A percentile compares a stretch with the other conserved stretches of the same genome.
These are phyloP conservation scores for Ophiostoma sp. DNA, from an alignment of 2,329 filamentous ascomycete genomes.

Conservation along the genomic window DNA sequence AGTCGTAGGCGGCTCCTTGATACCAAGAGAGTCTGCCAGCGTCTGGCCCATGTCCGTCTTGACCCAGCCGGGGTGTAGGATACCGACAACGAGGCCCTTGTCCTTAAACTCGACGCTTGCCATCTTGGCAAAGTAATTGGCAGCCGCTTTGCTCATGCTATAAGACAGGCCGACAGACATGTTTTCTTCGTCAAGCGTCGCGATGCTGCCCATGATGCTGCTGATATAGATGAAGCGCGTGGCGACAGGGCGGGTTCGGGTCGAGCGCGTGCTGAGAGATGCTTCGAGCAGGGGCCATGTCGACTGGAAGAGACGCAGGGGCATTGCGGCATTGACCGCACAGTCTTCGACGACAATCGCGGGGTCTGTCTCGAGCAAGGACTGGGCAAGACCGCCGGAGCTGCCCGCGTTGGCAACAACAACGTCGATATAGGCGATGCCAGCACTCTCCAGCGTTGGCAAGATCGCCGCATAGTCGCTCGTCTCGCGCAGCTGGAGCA, in stretches of 20 bases:
- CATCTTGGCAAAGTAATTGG: slow-evolving; percentile 31
- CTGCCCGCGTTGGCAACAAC: slow-evolving; percentile 32
- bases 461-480: not conserved
- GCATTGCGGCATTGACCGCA: slow-evolving; percentile 21
- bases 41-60: slow-evolving; percentile 30
- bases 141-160: slow-evolving; percentile 32
- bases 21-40: slow-evolving; percentile 29
- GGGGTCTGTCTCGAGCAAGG: slow-evolving; percentile 25
- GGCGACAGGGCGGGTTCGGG: not conserved
- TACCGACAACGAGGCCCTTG: slow-evolving; percentile 28
- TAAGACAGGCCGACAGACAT: slow-evolving; percentile 28
- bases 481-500: not conserved
- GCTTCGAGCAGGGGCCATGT: slow-evolving; percentile 27
- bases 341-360: slow-evolving; percentile 27
- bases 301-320: slow-evolving; percentile 29
- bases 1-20: slow-evolving; percentile 27
- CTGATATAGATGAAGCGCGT: slow-evolving; percentile 29
- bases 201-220: slow-evolving; percentile 30
- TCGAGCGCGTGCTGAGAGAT: not conserved
- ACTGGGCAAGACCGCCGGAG: slow-evolving; percentile 23
- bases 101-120: slow-evolving; percentile 24
- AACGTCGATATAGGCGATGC: slow-evolving; percentile 23
- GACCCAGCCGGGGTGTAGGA: slow-evolving; percentile 29
- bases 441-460: not conserved
- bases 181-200: slow-evolving; percentile 24